Conservation (phyloP, 768 basidiomycete genomes). For the Nidularia sp. region DNA sequence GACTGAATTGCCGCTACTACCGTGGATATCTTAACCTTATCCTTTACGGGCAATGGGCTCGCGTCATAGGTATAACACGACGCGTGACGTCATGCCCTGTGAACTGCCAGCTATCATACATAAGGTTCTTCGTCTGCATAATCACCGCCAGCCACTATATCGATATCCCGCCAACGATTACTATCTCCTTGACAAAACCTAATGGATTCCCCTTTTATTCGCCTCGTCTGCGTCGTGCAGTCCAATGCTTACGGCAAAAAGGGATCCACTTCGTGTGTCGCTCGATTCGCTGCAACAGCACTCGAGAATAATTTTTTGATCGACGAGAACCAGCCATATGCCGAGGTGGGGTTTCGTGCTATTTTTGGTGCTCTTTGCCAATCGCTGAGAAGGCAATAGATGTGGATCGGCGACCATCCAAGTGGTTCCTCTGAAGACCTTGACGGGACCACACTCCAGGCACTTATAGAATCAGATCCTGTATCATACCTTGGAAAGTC, state of each 20-base stretch:
- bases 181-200: no score
- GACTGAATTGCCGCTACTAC: neutral
- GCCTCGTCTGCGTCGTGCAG: neutral
- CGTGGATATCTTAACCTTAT: neutral
- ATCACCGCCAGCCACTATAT: no score
- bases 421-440: neutral
- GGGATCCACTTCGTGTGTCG: neutral
- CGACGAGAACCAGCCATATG: conserved; percentile 1
- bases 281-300: neutral
- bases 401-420: neutral
- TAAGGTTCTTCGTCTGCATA: no score
- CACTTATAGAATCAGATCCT: neutral
- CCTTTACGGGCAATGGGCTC: neutral
- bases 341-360: neutral
- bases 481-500: neutral
- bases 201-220: neutral
- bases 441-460: neutral
- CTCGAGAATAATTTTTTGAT: neutral
- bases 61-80: neutral
- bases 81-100: neutral
- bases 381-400: neutral
- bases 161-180: no score
- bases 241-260: neutral
- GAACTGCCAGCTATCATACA: no score
- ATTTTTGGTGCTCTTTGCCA: neutral